Percentiles rank a stretch among this genome's conserved stretches.
phyloP scores from a whole-genome alignment of 306 rosid genomes.

The Fragaria ananassa region DNA sequence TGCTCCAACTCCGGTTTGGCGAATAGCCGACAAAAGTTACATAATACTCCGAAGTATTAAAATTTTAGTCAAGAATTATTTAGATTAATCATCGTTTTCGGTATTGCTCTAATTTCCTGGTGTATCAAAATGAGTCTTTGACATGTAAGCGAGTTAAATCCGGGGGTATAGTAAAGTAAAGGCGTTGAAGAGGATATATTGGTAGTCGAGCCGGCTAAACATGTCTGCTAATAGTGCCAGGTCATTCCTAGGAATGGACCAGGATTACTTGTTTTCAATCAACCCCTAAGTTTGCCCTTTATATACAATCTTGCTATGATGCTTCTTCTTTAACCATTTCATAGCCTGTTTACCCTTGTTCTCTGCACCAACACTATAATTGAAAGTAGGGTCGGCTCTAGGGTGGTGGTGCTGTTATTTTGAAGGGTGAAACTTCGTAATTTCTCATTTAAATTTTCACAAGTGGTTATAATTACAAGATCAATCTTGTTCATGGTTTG shows the following conservation, averaged over 20 bases:
- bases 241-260: slow-evolving; percentile 25
- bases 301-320: background rate
- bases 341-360: background rate
- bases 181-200: slow-evolving; percentile 26
- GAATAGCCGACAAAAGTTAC: background rate
- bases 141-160: background rate
- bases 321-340: background rate
- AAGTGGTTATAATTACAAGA: too few species aligned
- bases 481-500: too few species aligned
- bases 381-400: background rate
- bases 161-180: background rate
- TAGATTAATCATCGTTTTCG: background rate
- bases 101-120: too few species aligned
- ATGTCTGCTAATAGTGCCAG: slow-evolving; percentile 40
- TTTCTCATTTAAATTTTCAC: too few species aligned
- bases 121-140: too few species aligned
- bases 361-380: background rate
- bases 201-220: slow-evolving; percentile 33
- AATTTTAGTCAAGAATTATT: too few species aligned
- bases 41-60: background rate
- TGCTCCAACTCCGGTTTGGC: background rate
- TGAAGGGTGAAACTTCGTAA: background rate
- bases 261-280: background rate
- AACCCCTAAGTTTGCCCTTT: background rate
- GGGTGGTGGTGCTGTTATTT: background rate